Conservation (phyloP, 2,329 filamentous ascomycete genomes). For the Alternaria longipes region DNA sequence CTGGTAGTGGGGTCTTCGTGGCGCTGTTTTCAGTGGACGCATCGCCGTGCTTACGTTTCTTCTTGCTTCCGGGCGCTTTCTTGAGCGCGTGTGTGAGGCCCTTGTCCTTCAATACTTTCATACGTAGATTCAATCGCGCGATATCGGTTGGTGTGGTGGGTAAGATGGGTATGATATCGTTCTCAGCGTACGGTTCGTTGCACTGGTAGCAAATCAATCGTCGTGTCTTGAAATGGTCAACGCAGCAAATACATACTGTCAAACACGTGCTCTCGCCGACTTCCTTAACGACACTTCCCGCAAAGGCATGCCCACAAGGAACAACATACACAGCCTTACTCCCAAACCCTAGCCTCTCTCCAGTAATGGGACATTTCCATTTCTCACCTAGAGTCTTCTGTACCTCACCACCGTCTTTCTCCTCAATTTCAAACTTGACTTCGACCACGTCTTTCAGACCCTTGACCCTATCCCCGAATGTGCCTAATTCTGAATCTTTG, state of each 20-base stretch:
- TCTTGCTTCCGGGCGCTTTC: conserved; percentile 72
- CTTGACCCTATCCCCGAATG: conserved; percentile 72
- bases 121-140: conserved; percentile 70
- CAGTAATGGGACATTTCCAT: conserved; percentile 87
- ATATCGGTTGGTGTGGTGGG: conserved; percentile 76
- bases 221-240: not conserved
- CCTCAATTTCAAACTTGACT: conserved; percentile 75
- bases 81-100: conserved; percentile 89
- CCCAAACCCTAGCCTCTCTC: conserved; percentile 81
- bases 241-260: conserved; percentile 54
- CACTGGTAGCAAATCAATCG: conserved; percentile 63
- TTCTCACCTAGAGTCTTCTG: conserved; percentile 61
- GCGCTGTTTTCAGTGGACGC: conserved; percentile 13
- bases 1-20: conserved; percentile 26
- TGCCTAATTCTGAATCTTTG: conserved; percentile 54
- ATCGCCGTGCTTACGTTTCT: conserved; percentile 74
- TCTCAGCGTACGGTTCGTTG: conserved; percentile 73
- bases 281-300: conserved; percentile 84
- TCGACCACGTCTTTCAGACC: conserved; percentile 87
- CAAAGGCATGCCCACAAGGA: conserved; percentile 94
- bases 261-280: conserved; percentile 72
- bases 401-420: conserved; percentile 46
- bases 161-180: conserved; percentile 85
- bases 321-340: conserved; percentile 88
- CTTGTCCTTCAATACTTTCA: conserved; percentile 72